Evolutionary conservation across 805 yeast genomes (phyloP).

Genomic region (Cyberlindnera saturnus): DNA sequence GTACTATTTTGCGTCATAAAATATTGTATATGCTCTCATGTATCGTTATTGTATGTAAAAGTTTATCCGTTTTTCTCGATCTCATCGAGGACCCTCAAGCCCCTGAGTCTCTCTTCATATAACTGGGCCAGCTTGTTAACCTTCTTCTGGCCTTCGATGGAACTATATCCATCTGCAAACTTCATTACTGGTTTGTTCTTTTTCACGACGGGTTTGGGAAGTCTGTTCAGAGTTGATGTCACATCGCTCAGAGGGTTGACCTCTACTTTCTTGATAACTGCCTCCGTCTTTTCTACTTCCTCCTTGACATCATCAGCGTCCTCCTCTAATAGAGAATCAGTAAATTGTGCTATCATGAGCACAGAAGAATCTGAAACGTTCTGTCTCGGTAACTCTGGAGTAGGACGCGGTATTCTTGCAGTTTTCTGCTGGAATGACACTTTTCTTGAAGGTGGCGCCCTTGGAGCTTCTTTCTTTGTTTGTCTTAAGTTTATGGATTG

Average conservation of each 20-base stretch:
- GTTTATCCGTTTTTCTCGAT: constrained; percentile 14
- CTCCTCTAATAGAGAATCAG: background rate
- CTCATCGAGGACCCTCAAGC: constrained; percentile 30
- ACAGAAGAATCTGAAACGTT: background rate
- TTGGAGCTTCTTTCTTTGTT: constrained; percentile 4
- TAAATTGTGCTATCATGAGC: too few relatives aligned
- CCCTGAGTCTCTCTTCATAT: constrained; percentile 51
- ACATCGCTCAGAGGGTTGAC: constrained; percentile 14
- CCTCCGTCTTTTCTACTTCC: too few relatives aligned
- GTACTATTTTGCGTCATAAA: background rate
- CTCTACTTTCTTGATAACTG: too few relatives aligned
- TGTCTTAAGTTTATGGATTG: constrained; percentile 1
- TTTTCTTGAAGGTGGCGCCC: constrained; percentile 16
- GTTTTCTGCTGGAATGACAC: constrained; percentile 5
- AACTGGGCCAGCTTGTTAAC: constrained; percentile 58
- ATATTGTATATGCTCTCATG: background rate
- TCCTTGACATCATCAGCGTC: background rate
- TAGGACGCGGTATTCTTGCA: constrained; percentile 12
- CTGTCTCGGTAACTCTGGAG: constrained; percentile 9
- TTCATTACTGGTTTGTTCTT: constrained; percentile 10
- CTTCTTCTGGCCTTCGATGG: constrained; percentile 36
- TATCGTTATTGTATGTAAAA: background rate
- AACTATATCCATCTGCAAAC: constrained; percentile 26
- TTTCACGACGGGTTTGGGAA: constrained; percentile 3
- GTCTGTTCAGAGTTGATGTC: constrained; percentile 18